A percentile compares a stretch with the other conserved stretches of the same genome.
These are phyloP conservation scores for Colletotrichum musicola DNA, from an alignment of 2,329 filamentous ascomycete species.

Conservation along the genomic window DNA sequence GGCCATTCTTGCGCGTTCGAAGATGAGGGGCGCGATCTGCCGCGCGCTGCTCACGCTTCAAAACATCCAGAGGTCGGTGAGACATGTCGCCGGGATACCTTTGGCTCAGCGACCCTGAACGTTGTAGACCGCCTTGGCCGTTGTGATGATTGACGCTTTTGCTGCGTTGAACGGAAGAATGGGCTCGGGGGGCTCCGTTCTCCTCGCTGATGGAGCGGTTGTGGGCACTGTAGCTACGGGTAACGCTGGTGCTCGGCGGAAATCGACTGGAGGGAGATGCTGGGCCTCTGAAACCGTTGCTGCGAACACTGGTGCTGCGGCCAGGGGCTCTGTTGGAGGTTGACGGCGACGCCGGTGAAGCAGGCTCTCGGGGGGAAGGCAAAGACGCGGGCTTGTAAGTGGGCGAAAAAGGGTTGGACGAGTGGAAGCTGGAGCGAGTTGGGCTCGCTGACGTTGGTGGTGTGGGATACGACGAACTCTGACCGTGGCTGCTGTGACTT, in stretches of 20 bases:
- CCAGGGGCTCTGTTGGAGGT: conserved; percentile 37
- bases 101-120: conserved; percentile 62
- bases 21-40: conserved; percentile 77
- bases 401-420: conserved; percentile 57
- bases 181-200: neutral
- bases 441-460: conserved; percentile 69
- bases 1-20: conserved; percentile 73
- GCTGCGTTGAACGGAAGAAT: conserved; percentile 18
- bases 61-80: conserved; percentile 75
- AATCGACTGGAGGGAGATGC: conserved; percentile 35
- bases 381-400: conserved; percentile 47
- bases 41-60: conserved; percentile 71
- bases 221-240: conserved; percentile 45
- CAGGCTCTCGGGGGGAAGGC: conserved; percentile 38
- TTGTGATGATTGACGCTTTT: conserved; percentile 36
- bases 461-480: conserved; percentile 51
- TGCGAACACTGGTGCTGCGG: conserved; percentile 44
- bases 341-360: conserved; percentile 37
- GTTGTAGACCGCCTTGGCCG: conserved; percentile 37
- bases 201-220: conserved; percentile 25
- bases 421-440: conserved; percentile 59
- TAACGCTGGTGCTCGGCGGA: conserved; percentile 49
- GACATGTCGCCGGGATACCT: conserved; percentile 75
- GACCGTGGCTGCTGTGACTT: conserved; percentile 32
- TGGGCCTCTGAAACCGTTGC: conserved; percentile 47